Base-by-base conservation (phyloP, 352 stramenopile species). In the Phytophthora pini region DNA sequence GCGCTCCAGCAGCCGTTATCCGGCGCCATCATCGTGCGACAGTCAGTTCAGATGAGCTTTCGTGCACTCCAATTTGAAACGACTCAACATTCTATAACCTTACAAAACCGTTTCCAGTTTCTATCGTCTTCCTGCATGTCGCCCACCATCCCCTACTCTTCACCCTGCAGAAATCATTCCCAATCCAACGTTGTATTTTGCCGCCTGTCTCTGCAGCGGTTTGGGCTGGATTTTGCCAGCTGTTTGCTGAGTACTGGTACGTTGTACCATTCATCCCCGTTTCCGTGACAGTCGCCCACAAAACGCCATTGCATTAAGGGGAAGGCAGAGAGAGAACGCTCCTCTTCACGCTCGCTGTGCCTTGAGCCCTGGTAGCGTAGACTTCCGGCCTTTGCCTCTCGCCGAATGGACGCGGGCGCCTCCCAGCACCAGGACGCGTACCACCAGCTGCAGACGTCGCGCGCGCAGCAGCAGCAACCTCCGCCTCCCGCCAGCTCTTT, bases 401-500 rank as follows among this genome's bases (percentile, higher is more conserved):
- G 43, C 49, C 31, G 40, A 56, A 81, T 81, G 73, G 58, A 74
- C 51, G 65, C 51, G 45, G 61, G 63, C 61, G 46, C 31, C 11
- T 20, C 56, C 4, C 50, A 64, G 41, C 48, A 55, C 9, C 53
- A 65, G 54, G 70, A 70, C 72, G 72, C 66, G 41, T 78, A 81
- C 32, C 69, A 61, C 24, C 56, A 78, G 47, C 56, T 78, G 49
- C 70, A 72, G 65, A 78, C 70, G 29, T 78, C 70, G 22, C 70
- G 65, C 38, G 52, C 60, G 44, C 59, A 61, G 40, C 38, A 59
- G 29, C 48, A 17, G 31, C 31, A 36, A 12, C 31, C 31, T 9
- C 31, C 10, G 31, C 31, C 31, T 13, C 31, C 31, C 31, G 31
- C 31, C 8, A 36, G 31, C 31, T 36, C 31, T 36, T 36, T 36